phyloP scores from a whole-genome alignment of 352 stramenopile species.

The Nothophytophthora sp. region DNA sequence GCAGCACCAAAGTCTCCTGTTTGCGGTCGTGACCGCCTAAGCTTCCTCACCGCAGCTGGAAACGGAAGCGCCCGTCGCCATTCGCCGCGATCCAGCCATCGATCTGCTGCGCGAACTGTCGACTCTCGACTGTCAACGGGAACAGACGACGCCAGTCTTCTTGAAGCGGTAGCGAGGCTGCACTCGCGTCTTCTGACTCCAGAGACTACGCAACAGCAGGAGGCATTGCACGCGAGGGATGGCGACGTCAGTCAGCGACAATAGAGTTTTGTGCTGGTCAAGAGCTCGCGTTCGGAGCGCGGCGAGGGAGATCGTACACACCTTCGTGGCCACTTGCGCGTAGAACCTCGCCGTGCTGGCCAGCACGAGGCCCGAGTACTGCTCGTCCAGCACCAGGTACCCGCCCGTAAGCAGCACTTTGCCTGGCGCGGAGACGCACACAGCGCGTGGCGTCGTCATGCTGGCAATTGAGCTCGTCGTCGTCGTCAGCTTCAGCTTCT shows the following conservation, averaged over 20 bases:
- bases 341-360: slow-evolving; percentile 94
- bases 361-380: slow-evolving; percentile 91
- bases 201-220: no score
- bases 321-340: slow-evolving; percentile 60
- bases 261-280: not conserved
- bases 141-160: slow-evolving; percentile 27
- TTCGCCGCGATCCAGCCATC: slow-evolving; percentile 31
- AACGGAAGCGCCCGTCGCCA: slow-evolving; percentile 19
- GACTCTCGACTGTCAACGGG: slow-evolving; percentile 75
- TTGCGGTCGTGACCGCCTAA: no score
- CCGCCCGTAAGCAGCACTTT: slow-evolving; percentile 97
- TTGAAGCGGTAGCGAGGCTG: not conserved
- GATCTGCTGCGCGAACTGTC: slow-evolving; percentile 87
- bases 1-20: not conserved
- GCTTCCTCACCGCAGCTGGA: slow-evolving; percentile 30
- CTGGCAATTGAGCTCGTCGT: slow-evolving; percentile 1
- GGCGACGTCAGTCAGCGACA: not conserved
- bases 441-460: slow-evolving; percentile 7
- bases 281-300: not conserved
- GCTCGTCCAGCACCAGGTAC: slow-evolving; percentile 95
- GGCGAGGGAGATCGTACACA: not conserved
- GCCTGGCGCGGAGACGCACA: slow-evolving; percentile 92
- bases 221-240: no score
- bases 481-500: slow-evolving; percentile 1
- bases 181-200: not conserved